Percentiles rank a stretch among this genome's conserved stretches.
phyloP scores from a whole-genome alignment of 805 yeast genomes.

The Soucietia sequanensis region DNA sequence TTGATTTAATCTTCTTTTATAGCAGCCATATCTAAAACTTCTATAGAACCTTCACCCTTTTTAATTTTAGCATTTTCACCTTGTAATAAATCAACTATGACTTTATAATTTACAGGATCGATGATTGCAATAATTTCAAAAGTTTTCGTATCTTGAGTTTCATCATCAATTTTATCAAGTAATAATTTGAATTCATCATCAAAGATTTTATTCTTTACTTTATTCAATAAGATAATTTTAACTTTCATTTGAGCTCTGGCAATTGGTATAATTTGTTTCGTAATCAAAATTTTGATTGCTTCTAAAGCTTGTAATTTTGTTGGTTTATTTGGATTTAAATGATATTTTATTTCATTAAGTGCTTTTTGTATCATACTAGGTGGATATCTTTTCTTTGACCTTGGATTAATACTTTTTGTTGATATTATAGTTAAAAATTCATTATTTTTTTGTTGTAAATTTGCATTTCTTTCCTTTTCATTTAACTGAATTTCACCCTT shows the following conservation, averaged over 20 bases:
- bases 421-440: slow-evolving; percentile 82
- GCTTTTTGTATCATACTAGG: slow-evolving; percentile 93
- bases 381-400: slow-evolving; percentile 85
- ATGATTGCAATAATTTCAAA: slow-evolving; percentile 58
- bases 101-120: slow-evolving; percentile 82
- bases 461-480: slow-evolving; percentile 85
- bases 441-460: slow-evolving; percentile 68
- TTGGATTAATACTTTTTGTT: slow-evolving; percentile 89
- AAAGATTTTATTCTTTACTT: slow-evolving; percentile 46
- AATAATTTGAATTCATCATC: slow-evolving; percentile 32
- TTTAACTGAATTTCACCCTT: slow-evolving; percentile 95
- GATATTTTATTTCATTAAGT: slow-evolving; percentile 72
- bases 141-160: slow-evolving; percentile 47
- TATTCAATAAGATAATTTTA: slow-evolving; percentile 55
- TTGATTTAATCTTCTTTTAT: slow-evolving; percentile 53
- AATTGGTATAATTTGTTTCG: slow-evolving; percentile 84
- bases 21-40: slow-evolving; percentile 87
- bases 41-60: slow-evolving; percentile 62
- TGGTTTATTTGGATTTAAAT: slow-evolving; percentile 67
- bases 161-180: slow-evolving; percentile 40
- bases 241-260: slow-evolving; percentile 94
- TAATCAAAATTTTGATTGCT: slow-evolving; percentile 75
- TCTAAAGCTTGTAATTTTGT: slow-evolving; percentile 91
- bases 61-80: slow-evolving; percentile 45
- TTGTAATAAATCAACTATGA: slow-evolving; percentile 59